A percentile compares a stretch with the other conserved stretches of the same genome.
Evolutionary conservation across 768 basidiomycete genomes (phyloP).

Genomic region (Lentinula edodes): DNA sequence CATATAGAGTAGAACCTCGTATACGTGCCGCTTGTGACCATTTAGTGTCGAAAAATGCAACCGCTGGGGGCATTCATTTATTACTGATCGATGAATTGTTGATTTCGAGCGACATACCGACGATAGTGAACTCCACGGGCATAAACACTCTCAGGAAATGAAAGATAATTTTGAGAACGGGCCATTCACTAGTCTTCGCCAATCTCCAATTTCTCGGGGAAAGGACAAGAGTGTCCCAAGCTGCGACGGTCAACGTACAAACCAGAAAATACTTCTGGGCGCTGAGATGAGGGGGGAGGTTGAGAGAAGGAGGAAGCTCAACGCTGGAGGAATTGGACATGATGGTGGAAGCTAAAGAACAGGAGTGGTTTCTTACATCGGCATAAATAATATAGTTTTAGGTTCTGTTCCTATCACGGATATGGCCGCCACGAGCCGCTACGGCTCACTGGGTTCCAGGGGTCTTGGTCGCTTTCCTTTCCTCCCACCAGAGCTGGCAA

Average conservation of each 20-base stretch:
- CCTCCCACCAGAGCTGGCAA: not conserved
- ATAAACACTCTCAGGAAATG: slow-evolving; percentile 72
- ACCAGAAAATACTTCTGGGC: slow-evolving; percentile 90
- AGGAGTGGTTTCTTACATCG: not conserved
- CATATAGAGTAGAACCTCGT: not conserved
- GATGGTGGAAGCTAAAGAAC: slow-evolving; percentile 14
- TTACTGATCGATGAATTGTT: not conserved
- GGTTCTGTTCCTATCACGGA: not conserved
- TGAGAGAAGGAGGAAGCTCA: slow-evolving; percentile 58
- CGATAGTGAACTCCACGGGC: slow-evolving; percentile 72
- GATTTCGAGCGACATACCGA: slow-evolving; percentile 39
- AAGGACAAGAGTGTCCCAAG: slow-evolving; percentile 86
- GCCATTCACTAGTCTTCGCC: slow-evolving; percentile 62
- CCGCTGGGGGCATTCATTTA: slow-evolving; percentile 38
- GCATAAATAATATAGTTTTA: not conserved
- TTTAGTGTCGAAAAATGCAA: slow-evolving; percentile 79
- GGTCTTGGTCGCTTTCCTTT: not conserved
- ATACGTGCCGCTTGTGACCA: slow-evolving; percentile 47
- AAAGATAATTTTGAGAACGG: slow-evolving; percentile 70
- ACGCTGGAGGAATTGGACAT: slow-evolving; percentile 21
- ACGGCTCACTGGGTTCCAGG: not conserved
- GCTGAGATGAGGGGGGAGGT: slow-evolving; percentile 70
- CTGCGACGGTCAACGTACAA: slow-evolving; percentile 84
- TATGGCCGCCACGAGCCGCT: not conserved
- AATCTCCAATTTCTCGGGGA: slow-evolving; percentile 76